These are phyloP conservation scores for Penicillium soppii DNA, from an alignment of 495 filamentous ascomycete genomes.

Conservation along the genomic window DNA sequence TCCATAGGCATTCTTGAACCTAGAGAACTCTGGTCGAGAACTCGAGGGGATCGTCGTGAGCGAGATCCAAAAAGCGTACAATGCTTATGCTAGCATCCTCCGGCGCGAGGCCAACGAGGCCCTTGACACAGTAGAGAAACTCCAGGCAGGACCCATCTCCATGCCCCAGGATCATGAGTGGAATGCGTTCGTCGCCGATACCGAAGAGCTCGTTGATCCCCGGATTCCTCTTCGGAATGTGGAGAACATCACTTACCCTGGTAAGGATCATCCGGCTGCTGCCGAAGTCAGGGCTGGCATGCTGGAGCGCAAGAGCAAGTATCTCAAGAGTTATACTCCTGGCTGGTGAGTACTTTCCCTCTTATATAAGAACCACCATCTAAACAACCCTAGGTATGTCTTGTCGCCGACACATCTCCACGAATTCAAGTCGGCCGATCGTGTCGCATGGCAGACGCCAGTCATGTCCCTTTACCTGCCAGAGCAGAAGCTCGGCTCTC, in stretches of 20 bases:
- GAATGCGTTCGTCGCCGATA: conserved; percentile 76
- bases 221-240: conserved; percentile 72
- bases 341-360: conserved; percentile 69
- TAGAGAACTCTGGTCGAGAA: conserved; percentile 92
- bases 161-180: conserved; percentile 94
- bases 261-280: conserved; percentile 81
- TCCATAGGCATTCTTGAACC: conserved; percentile 82
- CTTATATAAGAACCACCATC: conserved; percentile 13
- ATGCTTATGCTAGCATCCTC: conserved; percentile 83
- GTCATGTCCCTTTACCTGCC: conserved; percentile 95
- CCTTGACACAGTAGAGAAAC: conserved; percentile 73
- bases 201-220: conserved; percentile 87
- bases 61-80: conserved; percentile 97
- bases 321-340: conserved; percentile 94
- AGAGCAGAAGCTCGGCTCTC: conserved; percentile 92
- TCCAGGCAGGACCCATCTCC: conserved; percentile 78
- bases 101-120: conserved; percentile 84
- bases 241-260: conserved; percentile 90
- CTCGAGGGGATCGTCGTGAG: conserved; percentile 93
- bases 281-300: conserved; percentile 85
- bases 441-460: conserved; percentile 66
- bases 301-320: conserved; percentile 97
- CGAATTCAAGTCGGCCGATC: conserved; percentile 92
- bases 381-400: conserved; percentile 72
- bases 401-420: conserved; percentile 94